These are phyloP conservation scores for Petunia axillaris DNA, from an alignment of 257 asterid genomes.

Conservation along the genomic window DNA sequence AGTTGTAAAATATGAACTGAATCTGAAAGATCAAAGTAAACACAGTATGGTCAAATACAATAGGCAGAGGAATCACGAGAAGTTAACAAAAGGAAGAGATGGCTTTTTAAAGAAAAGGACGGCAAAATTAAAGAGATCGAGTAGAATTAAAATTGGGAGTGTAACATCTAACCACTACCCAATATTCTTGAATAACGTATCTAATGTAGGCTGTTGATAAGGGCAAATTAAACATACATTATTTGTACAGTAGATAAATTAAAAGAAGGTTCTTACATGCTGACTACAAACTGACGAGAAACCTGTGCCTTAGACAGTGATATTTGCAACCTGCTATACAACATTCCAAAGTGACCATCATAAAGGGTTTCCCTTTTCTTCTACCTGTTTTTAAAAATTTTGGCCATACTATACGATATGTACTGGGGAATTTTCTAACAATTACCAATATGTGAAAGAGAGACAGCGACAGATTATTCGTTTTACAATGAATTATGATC, in stretches of 20 bases:
- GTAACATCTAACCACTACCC: conserved; percentile 39
- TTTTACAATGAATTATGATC: neutral
- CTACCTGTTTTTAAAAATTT: neutral
- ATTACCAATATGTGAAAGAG: neutral
- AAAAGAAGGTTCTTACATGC: neutral
- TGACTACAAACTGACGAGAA: conserved; percentile 21
- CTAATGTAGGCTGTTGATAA: neutral
- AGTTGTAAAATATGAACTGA: neutral
- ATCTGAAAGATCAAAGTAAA: neutral
- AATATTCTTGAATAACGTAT: conserved; percentile 28
- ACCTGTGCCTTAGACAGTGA: conserved; percentile 34
- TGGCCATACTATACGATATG: neutral
- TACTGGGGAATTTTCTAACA: neutral
- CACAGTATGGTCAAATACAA: neutral
- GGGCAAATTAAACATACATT: neutral
- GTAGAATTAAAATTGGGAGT: conserved; percentile 44
- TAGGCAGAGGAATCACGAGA: conserved; percentile 8
- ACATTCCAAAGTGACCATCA: neutral
- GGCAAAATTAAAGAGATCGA: neutral
- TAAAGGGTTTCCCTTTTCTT: neutral
- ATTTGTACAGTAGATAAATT: no score
- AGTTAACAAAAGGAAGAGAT: neutral
- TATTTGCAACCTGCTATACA: neutral
- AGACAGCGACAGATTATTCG: neutral
- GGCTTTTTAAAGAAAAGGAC: neutral